A percentile compares a stretch with the other conserved stretches of the same genome.
These are phyloP conservation scores for Pinus taeda DNA, from an alignment of 75 land plant genomes.

Conservation along the genomic window DNA sequence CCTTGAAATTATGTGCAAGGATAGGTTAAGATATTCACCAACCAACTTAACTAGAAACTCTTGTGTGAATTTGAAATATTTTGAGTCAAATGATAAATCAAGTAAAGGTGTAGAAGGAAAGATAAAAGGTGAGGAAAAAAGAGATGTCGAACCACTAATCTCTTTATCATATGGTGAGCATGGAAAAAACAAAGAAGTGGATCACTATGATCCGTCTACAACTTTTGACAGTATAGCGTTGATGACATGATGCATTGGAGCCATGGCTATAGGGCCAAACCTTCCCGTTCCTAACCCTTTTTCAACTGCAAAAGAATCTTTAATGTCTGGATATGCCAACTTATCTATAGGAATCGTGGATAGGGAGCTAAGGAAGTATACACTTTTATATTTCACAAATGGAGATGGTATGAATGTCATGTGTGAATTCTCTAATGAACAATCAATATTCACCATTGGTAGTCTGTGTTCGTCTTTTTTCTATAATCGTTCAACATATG, in stretches of 20 bases:
- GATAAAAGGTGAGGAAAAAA: not conserved
- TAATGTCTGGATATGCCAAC: conserved; percentile 39
- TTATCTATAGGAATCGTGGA: conserved; percentile 48
- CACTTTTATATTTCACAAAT: conserved; percentile 69
- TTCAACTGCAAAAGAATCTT: conserved; percentile 13
- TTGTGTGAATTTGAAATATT: not conserved
- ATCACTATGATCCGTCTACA: not conserved
- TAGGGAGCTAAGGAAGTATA: conserved; percentile 36
- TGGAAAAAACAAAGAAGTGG: conserved; percentile 10
- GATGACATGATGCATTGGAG: conserved; percentile 58
- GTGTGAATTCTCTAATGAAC: too few relatives aligned
- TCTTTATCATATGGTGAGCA: conserved; percentile 46
- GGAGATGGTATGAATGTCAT: conserved; percentile 45
- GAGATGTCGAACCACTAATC: conserved; percentile 29
- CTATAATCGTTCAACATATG: conserved; percentile 9
- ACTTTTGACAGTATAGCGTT: conserved; percentile 24
- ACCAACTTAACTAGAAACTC: not conserved
- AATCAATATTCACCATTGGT: not conserved
- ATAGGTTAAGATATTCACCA: conserved; percentile 1
- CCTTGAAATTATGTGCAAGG: not conserved
- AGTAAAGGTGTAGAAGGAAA: not conserved
- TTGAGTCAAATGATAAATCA: not conserved
- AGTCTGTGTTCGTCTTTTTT: conserved; percentile 10
- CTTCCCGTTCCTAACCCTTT: conserved; percentile 8
- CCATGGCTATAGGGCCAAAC: conserved; percentile 72